Evolutionary conservation across 2,329 filamentous ascomycete genomes (phyloP).

Genomic region (Nothopassalora personata): DNA sequence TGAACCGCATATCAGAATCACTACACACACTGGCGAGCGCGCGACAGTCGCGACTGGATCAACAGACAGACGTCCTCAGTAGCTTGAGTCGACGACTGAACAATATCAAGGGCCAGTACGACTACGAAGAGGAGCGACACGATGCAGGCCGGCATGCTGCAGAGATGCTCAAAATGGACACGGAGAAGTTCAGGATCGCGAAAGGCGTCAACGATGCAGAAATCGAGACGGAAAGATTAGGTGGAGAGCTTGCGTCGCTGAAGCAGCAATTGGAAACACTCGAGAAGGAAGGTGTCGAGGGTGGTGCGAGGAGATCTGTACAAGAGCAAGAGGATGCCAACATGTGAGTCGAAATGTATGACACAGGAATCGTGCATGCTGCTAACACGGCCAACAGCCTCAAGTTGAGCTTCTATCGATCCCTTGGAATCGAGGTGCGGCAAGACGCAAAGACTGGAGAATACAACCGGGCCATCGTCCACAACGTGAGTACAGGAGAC

Average conservation of each 20-base stretch:
- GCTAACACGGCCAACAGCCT: slow-evolving; percentile 44
- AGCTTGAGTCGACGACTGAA: slow-evolving; percentile 69
- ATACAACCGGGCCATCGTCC: slow-evolving; percentile 78
- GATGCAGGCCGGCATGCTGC: slow-evolving; percentile 74
- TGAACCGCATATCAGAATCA: slow-evolving; percentile 78
- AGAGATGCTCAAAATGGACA: slow-evolving; percentile 81
- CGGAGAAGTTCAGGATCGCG: slow-evolving; percentile 89
- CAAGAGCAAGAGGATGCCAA: slow-evolving; percentile 43
- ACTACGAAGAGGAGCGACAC: slow-evolving; percentile 68
- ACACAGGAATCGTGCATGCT: neutral
- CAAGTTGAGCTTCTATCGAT: slow-evolving; percentile 84
- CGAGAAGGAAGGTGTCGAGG: slow-evolving; percentile 82
- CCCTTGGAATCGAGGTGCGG: slow-evolving; percentile 84
- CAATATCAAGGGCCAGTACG: slow-evolving; percentile 68
- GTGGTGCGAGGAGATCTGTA: slow-evolving; percentile 47
- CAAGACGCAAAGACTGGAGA: slow-evolving; percentile 67
- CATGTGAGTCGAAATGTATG: slow-evolving; percentile 35
- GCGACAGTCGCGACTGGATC: slow-evolving; percentile 64
- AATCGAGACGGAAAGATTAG: slow-evolving; percentile 89
- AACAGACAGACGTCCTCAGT: slow-evolving; percentile 35
- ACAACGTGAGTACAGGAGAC: slow-evolving; percentile 81
- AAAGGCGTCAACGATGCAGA: slow-evolving; percentile 85
- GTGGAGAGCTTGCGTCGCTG: slow-evolving; percentile 69
- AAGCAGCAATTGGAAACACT: slow-evolving; percentile 71
- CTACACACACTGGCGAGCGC: slow-evolving; percentile 77